These are phyloP conservation scores for Picea sitchensis DNA, from an alignment of 75 land plant genomes.

Conservation along the genomic window DNA sequence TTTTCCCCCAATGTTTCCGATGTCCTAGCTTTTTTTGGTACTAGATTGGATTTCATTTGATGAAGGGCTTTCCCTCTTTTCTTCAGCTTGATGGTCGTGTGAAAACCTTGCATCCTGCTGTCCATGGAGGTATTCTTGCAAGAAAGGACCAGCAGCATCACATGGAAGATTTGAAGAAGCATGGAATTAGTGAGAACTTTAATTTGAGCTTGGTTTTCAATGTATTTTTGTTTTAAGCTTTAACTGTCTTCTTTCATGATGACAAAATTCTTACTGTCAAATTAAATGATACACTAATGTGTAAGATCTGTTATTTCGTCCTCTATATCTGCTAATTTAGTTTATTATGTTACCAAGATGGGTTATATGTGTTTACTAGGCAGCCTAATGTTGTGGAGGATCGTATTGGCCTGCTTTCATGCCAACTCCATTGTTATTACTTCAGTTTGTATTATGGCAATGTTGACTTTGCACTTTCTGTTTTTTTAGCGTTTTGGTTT, in stretches of 20 bases:
- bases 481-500: neutral
- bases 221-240: too few relatives aligned
- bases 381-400: neutral
- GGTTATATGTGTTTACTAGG: neutral
- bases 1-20: too few relatives aligned
- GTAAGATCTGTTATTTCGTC: too few relatives aligned
- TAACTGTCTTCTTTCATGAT: too few relatives aligned
- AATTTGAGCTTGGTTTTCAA: neutral
- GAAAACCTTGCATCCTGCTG: conserved; percentile 89
- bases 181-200: conserved; percentile 68
- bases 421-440: neutral
- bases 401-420: neutral
- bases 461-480: neutral
- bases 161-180: conserved; percentile 84
- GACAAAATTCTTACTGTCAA: too few relatives aligned
- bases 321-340: neutral
- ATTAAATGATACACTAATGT: too few relatives aligned
- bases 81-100: conserved; percentile 98
- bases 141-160: conserved; percentile 80
- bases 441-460: neutral
- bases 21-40: neutral
- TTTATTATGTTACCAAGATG: neutral
- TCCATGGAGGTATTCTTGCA: conserved; percentile 99
- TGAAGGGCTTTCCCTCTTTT: neutral
- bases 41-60: neutral